phyloP scores from a whole-genome alignment of 2,329 filamentous ascomycete genomes.

The Aspergillus fumigatiaffinis region DNA sequence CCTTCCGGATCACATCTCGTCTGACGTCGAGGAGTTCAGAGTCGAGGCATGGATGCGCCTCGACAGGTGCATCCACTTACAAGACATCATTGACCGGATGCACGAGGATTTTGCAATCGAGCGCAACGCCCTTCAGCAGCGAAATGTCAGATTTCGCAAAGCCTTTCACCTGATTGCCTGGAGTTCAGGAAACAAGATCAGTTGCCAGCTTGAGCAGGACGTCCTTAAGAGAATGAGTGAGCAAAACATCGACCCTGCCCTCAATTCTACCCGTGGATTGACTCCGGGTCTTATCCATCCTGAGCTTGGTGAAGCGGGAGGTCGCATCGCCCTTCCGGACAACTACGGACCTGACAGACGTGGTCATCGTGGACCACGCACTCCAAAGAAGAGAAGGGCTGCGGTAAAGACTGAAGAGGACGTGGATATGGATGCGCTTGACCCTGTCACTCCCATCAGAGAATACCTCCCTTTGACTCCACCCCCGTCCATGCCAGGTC shows the following conservation, averaged over 20 bases:
- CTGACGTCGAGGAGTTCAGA: constrained; percentile 28
- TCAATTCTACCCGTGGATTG: constrained; percentile 19
- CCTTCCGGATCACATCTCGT: constrained; percentile 27
- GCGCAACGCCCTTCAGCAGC: constrained; percentile 26
- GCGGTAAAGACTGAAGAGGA: background rate
- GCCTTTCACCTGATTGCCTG: constrained; percentile 24
- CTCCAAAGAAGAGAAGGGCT: background rate
- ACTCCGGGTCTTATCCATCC: constrained; percentile 21
- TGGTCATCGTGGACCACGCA: background rate
- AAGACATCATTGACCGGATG: constrained; percentile 29
- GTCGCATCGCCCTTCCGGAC: constrained; percentile 14
- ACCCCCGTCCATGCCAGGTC: background rate
- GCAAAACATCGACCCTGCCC: constrained; percentile 4
- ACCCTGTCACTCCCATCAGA: background rate
- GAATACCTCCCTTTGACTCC: background rate
- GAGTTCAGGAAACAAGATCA: constrained; percentile 22
- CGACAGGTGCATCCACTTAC: constrained; percentile 23
- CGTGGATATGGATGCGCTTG: background rate
- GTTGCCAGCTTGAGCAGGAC: constrained; percentile 6
- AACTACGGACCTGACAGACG: background rate
- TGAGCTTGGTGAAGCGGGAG: constrained; percentile 15
- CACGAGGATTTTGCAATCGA: constrained; percentile 13
- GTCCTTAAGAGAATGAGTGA: constrained; percentile 7
- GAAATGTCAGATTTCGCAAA: constrained; percentile 23
- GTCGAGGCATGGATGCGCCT: constrained; percentile 32